Percentiles rank a stretch among this genome's conserved stretches.
These are phyloP conservation scores for Beta vulgaris DNA, from an alignment of 148 eudicot species.

Conservation along the genomic window DNA sequence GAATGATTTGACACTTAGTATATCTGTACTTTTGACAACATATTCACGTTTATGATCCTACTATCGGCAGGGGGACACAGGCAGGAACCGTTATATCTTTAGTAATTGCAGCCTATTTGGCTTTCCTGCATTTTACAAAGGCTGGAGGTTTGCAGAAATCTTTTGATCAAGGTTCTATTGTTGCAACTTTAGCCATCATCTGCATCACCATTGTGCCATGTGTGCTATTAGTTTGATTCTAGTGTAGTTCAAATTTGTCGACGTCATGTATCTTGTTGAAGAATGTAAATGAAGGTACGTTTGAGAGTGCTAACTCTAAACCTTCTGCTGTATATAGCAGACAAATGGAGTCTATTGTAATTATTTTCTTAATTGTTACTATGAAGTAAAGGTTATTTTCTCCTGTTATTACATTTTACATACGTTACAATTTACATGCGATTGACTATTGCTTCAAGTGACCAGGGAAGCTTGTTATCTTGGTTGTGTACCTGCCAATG, in stretches of 20 bases:
- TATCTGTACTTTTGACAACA: neutral
- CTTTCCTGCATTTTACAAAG: slow-evolving; percentile 76
- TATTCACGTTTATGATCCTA: slow-evolving; percentile 1
- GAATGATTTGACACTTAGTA: neutral
- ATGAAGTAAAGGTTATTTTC: neutral
- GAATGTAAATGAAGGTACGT: slow-evolving; percentile 5
- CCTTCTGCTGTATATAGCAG: slow-evolving; percentile 10
- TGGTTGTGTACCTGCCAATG: neutral
- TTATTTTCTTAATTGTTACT: neutral
- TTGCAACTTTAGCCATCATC: slow-evolving; percentile 68
- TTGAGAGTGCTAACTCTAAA: neutral
- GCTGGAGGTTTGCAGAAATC: slow-evolving; percentile 69
- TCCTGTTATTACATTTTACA: neutral
- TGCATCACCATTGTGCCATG: slow-evolving; percentile 48
- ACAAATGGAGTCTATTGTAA: neutral
- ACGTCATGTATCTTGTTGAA: neutral
- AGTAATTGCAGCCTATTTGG: slow-evolving; percentile 65
- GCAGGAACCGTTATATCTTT: slow-evolving; percentile 63
- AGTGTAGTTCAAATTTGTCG: slow-evolving; percentile 3
- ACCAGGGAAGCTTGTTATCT: neutral
- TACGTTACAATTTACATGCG: neutral
- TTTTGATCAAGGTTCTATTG: slow-evolving; percentile 68
- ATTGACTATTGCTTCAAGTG: neutral
- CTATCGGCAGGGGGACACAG: slow-evolving; percentile 59
- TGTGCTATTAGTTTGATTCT: slow-evolving; percentile 52